phyloP scores from a whole-genome alignment of 2,329 filamentous ascomycete species.

The Colletotrichum acutatum region DNA sequence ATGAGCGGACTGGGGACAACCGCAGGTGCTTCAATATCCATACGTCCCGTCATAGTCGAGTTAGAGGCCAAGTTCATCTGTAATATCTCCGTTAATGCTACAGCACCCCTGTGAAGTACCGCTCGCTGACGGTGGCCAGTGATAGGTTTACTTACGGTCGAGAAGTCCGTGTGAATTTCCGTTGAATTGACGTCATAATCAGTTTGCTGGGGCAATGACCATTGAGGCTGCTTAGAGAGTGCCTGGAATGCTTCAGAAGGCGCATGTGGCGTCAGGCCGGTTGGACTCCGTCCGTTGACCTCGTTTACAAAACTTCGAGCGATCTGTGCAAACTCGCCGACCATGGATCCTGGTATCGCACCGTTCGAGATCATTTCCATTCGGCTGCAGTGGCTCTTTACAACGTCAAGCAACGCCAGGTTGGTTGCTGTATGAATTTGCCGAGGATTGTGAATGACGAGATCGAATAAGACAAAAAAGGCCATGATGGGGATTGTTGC shows the following conservation, averaged over 20 bases:
- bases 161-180: neutral
- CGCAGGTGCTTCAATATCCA: constrained; percentile 26
- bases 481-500: constrained; percentile 48
- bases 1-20: constrained; percentile 7
- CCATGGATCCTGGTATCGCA: constrained; percentile 46
- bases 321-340: constrained; percentile 53
- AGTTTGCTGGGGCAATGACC: neutral
- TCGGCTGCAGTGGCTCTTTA: constrained; percentile 52
- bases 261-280: neutral
- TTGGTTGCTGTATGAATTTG: constrained; percentile 47
- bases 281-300: constrained; percentile 23
- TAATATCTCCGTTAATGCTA: neutral
- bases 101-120: neutral
- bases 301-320: constrained; percentile 50
- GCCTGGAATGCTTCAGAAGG: neutral
- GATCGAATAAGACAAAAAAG: constrained; percentile 54
- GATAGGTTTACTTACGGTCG: neutral
- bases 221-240: neutral
- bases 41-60: constrained; percentile 19
- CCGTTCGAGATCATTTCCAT: constrained; percentile 51
- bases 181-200: neutral
- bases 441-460: constrained; percentile 47
- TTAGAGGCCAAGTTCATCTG: neutral
- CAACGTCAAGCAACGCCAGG: constrained; percentile 52
- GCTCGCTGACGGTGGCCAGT: neutral